A percentile compares a stretch with the other conserved stretches of the same genome.
Conservation (phyloP, 164 flowering plant genomes). For the Paratinospora sagittata region DNA sequence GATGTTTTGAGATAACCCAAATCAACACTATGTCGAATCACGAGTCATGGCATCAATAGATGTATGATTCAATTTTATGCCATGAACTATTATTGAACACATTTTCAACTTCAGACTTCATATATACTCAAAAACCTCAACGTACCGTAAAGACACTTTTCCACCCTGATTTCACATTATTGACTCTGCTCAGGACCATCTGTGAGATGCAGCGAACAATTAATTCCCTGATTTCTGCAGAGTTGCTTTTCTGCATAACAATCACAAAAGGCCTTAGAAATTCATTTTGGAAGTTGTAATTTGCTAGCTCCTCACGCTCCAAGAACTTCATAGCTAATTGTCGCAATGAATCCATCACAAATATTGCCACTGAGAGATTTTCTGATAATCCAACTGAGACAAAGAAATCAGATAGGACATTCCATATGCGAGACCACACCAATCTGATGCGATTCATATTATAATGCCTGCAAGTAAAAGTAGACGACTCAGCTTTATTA, state of each 20-base stretch:
- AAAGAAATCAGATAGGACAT: conserved; percentile 92
- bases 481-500: conserved; percentile 1
- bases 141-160: conserved; percentile 96
- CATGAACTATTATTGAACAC: neutral
- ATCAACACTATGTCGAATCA: neutral
- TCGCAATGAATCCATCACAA: conserved; percentile 95
- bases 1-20: neutral
- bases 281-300: conserved; percentile 97
- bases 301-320: conserved; percentile 96
- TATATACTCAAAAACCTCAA: conserved; percentile 10
- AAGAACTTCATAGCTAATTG: conserved; percentile 97
- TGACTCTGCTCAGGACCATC: conserved; percentile 98
- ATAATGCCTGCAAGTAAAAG: conserved; percentile 73
- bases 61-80: neutral
- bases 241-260: conserved; percentile 92
- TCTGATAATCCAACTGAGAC: conserved; percentile 93
- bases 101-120: neutral
- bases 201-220: conserved; percentile 97
- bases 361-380: conserved; percentile 94
- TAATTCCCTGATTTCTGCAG: conserved; percentile 87
- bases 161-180: conserved; percentile 99
- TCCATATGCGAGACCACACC: conserved; percentile 99
- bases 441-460: conserved; percentile 98
- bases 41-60: neutral
- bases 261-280: conserved; percentile 93